Conservation (phyloP, 176 grass and related monocot species). For the Ensete ventricosum region DNA sequence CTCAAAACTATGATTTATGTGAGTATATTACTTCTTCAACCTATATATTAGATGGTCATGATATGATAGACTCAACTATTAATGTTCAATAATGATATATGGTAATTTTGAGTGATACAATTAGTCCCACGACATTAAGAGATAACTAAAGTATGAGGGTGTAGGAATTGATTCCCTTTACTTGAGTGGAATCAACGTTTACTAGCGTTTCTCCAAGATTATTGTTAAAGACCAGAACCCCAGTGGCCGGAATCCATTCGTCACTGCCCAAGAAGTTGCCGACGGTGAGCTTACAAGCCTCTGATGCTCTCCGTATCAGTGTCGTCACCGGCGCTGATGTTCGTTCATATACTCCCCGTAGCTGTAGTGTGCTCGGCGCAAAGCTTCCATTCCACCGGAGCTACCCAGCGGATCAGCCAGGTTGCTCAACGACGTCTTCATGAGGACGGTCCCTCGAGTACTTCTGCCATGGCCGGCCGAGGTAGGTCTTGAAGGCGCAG, state of each 20-base stretch:
- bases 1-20: too few species aligned
- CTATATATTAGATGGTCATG: too few species aligned
- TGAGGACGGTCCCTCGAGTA: conserved; percentile 6
- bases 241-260: not conserved
- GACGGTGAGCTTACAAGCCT: not conserved
- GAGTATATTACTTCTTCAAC: too few species aligned
- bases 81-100: too few species aligned
- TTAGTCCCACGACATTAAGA: too few species aligned
- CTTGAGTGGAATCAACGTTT: too few species aligned
- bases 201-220: too few species aligned
- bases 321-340: not conserved
- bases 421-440: not conserved
- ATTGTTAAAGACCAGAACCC: not conserved
- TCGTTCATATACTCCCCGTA: conserved; percentile 12
- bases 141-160: too few species aligned
- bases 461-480: not conserved
- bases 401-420: conserved; percentile 2
- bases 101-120: too few species aligned
- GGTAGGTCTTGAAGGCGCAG: not conserved
- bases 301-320: not conserved
- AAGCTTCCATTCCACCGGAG: not conserved
- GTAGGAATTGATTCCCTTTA: too few species aligned
- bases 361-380: not conserved
- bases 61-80: too few species aligned
- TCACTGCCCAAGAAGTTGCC: not conserved